A percentile compares a stretch with the other conserved stretches of the same genome.
Evolutionary conservation across 78 protist genomes (phyloP).

Genomic region (Dictyostelium capitatum): DNA sequence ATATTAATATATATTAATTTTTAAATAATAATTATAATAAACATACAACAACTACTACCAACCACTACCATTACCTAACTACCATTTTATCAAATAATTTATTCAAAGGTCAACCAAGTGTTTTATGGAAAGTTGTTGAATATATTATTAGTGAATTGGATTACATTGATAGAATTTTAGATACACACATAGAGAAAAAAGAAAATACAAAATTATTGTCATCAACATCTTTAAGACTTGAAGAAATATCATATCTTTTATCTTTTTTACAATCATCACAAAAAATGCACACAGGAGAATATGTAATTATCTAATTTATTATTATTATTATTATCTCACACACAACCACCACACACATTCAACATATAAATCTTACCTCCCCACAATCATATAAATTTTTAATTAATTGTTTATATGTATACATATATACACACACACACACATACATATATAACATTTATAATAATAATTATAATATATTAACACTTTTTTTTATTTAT

Average conservation of each 20-base stretch:
- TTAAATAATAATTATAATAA: too few relatives aligned
- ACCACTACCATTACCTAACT: too few relatives aligned
- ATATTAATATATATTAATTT: too few relatives aligned
- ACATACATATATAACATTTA: too few relatives aligned
- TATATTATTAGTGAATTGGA: constrained; percentile 61
- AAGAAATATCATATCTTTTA: constrained; percentile 38
- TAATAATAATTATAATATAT: neutral
- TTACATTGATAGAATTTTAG: constrained; percentile 26
- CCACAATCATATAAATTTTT: neutral
- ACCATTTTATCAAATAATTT: too few relatives aligned
- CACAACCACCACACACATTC: neutral
- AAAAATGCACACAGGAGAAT: constrained; percentile 47
- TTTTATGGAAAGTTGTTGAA: constrained; percentile 64
- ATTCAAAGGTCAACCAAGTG: constrained; percentile 50
- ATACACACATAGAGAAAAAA: constrained; percentile 37
- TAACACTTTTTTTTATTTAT: too few relatives aligned
- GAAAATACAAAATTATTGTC: constrained; percentile 17
- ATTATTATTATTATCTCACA: neutral
- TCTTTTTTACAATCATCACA: constrained; percentile 34
- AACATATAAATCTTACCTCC: neutral
- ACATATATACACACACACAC: too few relatives aligned
- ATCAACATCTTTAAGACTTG: constrained; percentile 40
- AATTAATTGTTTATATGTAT: neutral
- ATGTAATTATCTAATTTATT: constrained; percentile 28
- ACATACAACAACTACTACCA: too few relatives aligned